Evolutionary conservation across 2,329 filamentous ascomycete species (phyloP).

Genomic region (Diaporthe batatas): DNA sequence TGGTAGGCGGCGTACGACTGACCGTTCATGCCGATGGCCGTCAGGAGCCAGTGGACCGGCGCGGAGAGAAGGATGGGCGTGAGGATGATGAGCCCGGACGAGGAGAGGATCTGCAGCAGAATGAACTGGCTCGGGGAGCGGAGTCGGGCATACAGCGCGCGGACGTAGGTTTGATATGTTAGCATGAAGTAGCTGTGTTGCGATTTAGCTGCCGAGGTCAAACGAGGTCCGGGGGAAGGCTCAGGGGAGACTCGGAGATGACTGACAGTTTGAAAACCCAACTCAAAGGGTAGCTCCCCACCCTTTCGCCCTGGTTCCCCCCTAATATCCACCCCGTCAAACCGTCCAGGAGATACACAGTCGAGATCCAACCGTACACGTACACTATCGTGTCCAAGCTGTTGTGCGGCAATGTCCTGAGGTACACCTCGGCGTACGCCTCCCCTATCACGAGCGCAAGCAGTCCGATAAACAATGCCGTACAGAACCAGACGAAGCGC

Average conservation of each 20-base stretch:
- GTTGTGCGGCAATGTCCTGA: conserved; percentile 75
- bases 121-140: conserved; percentile 76
- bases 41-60: conserved; percentile 68
- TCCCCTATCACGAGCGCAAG: conserved; percentile 77
- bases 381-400: conserved; percentile 77
- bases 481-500: conserved; percentile 78
- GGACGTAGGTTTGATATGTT: conserved; percentile 79
- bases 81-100: conserved; percentile 72
- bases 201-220: conserved; percentile 15
- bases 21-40: conserved; percentile 66
- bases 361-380: conserved; percentile 78
- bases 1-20: conserved; percentile 74
- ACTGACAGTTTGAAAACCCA: conserved; percentile 78
- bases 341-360: conserved; percentile 74
- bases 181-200: conserved; percentile 72
- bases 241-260: background rate
- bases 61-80: conserved; percentile 74
- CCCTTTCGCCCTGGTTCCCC: conserved; percentile 74
- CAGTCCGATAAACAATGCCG: conserved; percentile 72
- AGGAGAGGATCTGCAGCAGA: conserved; percentile 74
- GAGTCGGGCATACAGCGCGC: conserved; percentile 76
- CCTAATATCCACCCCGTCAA: conserved; percentile 77
- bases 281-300: conserved; percentile 77
- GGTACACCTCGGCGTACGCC: conserved; percentile 77
- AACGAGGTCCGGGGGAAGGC: background rate